These are phyloP conservation scores for Breviolum minutum DNA, from an alignment of 73 alveolate genomes.

Conservation along the genomic window DNA sequence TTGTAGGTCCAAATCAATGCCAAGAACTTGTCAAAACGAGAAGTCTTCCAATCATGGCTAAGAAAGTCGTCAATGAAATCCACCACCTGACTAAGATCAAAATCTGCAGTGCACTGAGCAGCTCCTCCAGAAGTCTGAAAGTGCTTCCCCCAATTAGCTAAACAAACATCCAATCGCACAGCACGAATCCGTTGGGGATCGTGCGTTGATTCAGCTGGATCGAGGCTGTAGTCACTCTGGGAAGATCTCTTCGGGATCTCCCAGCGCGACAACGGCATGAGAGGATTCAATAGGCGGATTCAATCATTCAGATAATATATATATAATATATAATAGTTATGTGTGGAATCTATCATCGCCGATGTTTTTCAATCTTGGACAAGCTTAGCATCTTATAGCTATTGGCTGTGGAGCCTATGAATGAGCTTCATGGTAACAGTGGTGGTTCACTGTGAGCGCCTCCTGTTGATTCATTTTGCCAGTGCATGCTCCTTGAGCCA, in stretches of 20 bases:
- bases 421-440: too few species aligned
- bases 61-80: constrained; percentile 13
- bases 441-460: too few species aligned
- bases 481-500: too few species aligned
- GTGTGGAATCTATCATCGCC: too few species aligned
- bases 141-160: constrained; percentile 2
- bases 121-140: not conserved
- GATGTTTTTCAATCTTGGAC: too few species aligned
- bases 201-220: not conserved
- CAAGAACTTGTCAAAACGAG: constrained; percentile 26
- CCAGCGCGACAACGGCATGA: not conserved
- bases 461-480: too few species aligned
- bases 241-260: not conserved
- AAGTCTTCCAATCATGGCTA: constrained; percentile 15
- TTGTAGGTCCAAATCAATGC: constrained; percentile 13
- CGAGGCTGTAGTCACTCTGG: not conserved
- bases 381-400: too few species aligned
- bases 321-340: too few species aligned
- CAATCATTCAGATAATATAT: too few species aligned
- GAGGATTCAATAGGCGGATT: too few species aligned
- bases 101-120: not conserved
- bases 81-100: not conserved
- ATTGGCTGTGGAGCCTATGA: too few species aligned
- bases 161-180: not conserved
- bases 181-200: not conserved